Percentiles rank a stretch among this genome's conserved stretches.
phyloP scores from a whole-genome alignment of 345 rosid species.

The Arabidopsis suecica region DNA sequence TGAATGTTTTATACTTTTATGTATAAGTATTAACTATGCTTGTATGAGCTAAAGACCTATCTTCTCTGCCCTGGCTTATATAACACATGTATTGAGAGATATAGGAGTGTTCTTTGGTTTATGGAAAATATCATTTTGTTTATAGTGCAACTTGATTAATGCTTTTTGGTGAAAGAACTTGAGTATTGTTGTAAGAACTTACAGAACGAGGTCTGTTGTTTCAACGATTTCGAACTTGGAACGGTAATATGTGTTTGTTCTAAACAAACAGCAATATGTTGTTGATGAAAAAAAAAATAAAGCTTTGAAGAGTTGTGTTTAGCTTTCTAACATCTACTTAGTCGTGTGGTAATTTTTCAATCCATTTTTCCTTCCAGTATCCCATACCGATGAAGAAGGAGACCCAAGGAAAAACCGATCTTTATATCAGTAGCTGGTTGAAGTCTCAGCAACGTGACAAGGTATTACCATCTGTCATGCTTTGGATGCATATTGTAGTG shows the following conservation, averaged over 20 bases:
- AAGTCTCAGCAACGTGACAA: slow-evolving; percentile 83
- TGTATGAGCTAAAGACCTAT: not conserved
- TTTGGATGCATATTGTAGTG: slow-evolving; percentile 5
- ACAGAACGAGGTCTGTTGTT: not conserved
- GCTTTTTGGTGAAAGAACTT: not conserved
- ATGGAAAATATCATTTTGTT: not conserved
- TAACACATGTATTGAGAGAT: not conserved
- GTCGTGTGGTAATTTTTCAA: slow-evolving; percentile 4
- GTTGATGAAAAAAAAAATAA: not conserved
- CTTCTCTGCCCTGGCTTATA: not conserved
- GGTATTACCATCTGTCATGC: slow-evolving; percentile 48
- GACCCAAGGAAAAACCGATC: slow-evolving; percentile 91
- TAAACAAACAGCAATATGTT: not conserved
- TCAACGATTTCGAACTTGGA: not conserved
- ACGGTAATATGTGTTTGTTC: not conserved
- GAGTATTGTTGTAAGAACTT: not conserved
- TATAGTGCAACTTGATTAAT: not conserved
- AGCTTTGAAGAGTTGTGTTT: not conserved
- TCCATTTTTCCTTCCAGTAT: slow-evolving; percentile 49
- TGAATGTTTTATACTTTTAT: not conserved
- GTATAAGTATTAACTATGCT: not conserved
- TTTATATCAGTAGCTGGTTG: slow-evolving; percentile 80
- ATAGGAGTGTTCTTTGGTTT: not conserved
- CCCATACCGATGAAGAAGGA: slow-evolving; percentile 86
- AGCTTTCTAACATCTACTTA: not conserved